Evolutionary conservation across 805 yeast species (phyloP), one percentile per base, ranked within the genome.

Genomic region (Candida sphagnicola): DNA sequence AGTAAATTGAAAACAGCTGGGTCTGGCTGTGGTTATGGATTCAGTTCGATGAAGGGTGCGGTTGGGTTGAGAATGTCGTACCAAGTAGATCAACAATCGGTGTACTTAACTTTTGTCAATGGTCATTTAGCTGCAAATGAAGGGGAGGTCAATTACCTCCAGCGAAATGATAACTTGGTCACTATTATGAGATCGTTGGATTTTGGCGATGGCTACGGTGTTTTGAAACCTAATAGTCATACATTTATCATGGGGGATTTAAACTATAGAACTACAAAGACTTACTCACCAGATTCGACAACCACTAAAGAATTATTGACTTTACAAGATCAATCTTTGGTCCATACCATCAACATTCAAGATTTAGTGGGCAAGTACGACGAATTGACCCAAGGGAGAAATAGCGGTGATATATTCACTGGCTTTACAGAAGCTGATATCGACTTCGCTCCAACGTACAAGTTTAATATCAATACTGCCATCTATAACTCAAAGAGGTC

Each of bases 121-220:
- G 75, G 82, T 3, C 98, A 90, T 64, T 59, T 90, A 35, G 73
- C 80, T 23, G 97, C 98, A 0, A 75, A 77, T 48, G 95, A 87
- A 56, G 95, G 95, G 2, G 57, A 58, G 3, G 44, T 48, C 12
- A 62, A 74, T 46, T 63, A 67, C 28, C 48, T 53, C 11, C 53
- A 63, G 39, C 66, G 98, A 31, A 78, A 83, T 48, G 44, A 51
- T 3, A 80, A 85, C 51, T 65, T 77, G 25, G 47, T 59, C 24
- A 58, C 62, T 2, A 59, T 86, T 2, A 67, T 79, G 50, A 65
- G 75, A 23, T 70, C 76, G 3, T 53, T 85, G 34, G 77, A 72
- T 39, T 80, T 84, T 51, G 74, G 71, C 10, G 82, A 80, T 47
- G 80, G 78, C 3, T 69, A 57, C 49, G 73, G 78, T 17, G 59